A percentile compares a stretch with the other conserved stretches of the same genome.
Conservation (phyloP, 169 alveolate species). For the Cryptosporidium canis region DNA sequence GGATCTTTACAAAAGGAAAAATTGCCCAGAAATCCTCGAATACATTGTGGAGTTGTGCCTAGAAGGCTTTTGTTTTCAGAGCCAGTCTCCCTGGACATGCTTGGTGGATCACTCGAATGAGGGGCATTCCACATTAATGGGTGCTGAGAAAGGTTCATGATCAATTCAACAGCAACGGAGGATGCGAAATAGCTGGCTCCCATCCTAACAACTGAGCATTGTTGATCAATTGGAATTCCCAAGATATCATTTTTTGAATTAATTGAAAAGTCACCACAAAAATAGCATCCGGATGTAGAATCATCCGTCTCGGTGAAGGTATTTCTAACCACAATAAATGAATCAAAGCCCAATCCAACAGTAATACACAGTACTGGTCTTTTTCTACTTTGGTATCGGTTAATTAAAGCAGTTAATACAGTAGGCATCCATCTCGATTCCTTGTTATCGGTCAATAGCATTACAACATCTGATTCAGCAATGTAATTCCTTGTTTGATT, state of each 20-base stretch:
- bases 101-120: neutral
- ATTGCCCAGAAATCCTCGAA: slow-evolving; percentile 27
- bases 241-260: slow-evolving; percentile 85
- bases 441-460: slow-evolving; percentile 87
- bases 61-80: slow-evolving; percentile 16
- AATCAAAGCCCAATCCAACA: slow-evolving; percentile 91
- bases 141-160: slow-evolving; percentile 82
- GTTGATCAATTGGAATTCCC: slow-evolving; percentile 90
- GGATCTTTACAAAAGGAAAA: slow-evolving; percentile 12
- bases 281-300: slow-evolving; percentile 85
- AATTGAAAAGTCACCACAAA: slow-evolving; percentile 87
- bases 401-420: slow-evolving; percentile 78
- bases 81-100: neutral
- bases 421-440: slow-evolving; percentile 92
- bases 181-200: slow-evolving; percentile 87
- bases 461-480: slow-evolving; percentile 78
- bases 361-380: slow-evolving; percentile 83
- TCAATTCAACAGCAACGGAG: slow-evolving; percentile 86
- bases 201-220: slow-evolving; percentile 91
- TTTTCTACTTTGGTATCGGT: slow-evolving; percentile 31
- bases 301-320: slow-evolving; percentile 75
- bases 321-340: slow-evolving; percentile 87
- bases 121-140: slow-evolving; percentile 83
- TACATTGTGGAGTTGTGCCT: slow-evolving; percentile 56
- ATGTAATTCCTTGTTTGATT: neutral